These are phyloP conservation scores for Paratinospora sagittata DNA, from an alignment of 164 flowering plant genomes.

Conservation along the genomic window DNA sequence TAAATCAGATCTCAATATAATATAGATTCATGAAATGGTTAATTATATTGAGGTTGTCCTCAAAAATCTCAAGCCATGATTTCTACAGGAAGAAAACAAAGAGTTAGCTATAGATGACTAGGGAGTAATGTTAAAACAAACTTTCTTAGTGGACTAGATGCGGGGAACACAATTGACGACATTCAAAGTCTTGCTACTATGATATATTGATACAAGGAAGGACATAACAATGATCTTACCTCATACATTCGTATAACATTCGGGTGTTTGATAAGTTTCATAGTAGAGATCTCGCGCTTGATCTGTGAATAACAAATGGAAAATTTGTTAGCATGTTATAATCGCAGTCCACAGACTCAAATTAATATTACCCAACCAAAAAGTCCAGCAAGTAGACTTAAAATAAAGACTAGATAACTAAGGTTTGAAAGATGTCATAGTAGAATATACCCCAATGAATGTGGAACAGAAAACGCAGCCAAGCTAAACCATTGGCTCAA, in stretches of 20 bases:
- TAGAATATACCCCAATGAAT: neutral
- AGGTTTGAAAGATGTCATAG: neutral
- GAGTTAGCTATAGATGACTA: too few relatives aligned
- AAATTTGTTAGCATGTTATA: constrained; percentile 3
- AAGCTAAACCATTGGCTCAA: neutral
- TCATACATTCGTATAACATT: constrained; percentile 85
- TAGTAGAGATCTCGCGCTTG: constrained; percentile 90
- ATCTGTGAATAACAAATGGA: constrained; percentile 44
- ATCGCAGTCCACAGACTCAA: neutral
- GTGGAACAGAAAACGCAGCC: neutral
- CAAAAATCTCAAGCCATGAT: neutral
- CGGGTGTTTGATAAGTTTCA: constrained; percentile 85
- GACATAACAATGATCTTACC: constrained; percentile 34
- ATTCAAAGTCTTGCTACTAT: neutral
- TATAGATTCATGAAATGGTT: neutral
- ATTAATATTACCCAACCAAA: neutral
- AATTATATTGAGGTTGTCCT: neutral
- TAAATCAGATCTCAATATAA: neutral
- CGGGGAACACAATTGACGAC: neutral
- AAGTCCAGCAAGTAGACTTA: neutral
- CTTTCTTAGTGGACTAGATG: neutral
- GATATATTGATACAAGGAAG: neutral
- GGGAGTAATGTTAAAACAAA: neutral
- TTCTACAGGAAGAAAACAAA: neutral
- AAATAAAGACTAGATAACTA: neutral